These are phyloP conservation scores for Cyberlindnera maritima DNA, from an alignment of 805 yeast species.

Conservation along the genomic window DNA sequence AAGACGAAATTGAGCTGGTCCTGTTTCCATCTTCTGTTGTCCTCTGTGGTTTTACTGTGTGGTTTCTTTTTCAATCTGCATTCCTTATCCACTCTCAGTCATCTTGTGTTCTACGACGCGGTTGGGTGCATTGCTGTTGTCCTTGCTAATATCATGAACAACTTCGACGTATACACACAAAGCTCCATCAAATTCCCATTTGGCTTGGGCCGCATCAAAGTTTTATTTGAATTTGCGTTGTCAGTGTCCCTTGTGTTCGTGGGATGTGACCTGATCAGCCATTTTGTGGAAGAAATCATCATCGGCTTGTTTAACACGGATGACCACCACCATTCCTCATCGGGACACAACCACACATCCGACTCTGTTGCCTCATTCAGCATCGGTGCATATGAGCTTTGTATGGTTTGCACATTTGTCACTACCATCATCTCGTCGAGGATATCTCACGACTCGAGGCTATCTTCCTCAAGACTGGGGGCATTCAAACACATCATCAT, in stretches of 20 bases:
- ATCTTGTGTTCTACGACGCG: conserved; percentile 83
- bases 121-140: conserved; percentile 69
- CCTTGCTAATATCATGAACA: conserved; percentile 76
- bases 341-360: conserved; percentile 28
- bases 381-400: conserved; percentile 29
- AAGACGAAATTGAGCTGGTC: conserved; percentile 59
- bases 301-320: conserved; percentile 26
- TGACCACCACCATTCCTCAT: conserved; percentile 9
- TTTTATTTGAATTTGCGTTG: conserved; percentile 81
- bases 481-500: conserved; percentile 20
- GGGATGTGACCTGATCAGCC: conserved; percentile 86
- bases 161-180: conserved; percentile 87
- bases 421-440: conserved; percentile 36
- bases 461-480: not conserved
- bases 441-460: conserved; percentile 2
- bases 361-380: conserved; percentile 21
- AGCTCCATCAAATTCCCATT: conserved; percentile 84
- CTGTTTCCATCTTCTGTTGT: conserved; percentile 49
- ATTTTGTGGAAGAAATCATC: conserved; percentile 69
- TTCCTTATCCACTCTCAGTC: conserved; percentile 76
- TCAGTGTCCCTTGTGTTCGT: conserved; percentile 85
- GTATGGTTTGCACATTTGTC: conserved; percentile 25
- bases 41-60: conserved; percentile 53
- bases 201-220: conserved; percentile 90
- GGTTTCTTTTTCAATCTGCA: conserved; percentile 59